phyloP scores from a whole-genome alignment of 2,329 filamentous ascomycete genomes.

The Aureobasidium lini region DNA sequence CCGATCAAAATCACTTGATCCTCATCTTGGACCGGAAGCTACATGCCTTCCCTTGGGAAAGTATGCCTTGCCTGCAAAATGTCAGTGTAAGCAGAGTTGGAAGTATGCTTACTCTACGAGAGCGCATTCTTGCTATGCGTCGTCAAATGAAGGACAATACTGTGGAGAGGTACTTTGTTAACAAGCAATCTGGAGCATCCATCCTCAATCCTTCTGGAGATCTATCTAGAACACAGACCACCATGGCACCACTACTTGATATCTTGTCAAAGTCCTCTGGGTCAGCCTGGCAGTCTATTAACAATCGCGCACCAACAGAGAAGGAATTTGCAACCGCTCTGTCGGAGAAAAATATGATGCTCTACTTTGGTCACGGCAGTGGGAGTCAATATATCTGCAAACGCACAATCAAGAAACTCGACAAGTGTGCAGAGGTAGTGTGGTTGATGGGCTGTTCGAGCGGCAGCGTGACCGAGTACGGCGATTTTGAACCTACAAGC shows the following conservation, averaged over 20 bases:
- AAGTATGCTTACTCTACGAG: conserved; percentile 72
- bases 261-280: conserved; percentile 21
- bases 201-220: conserved; percentile 88
- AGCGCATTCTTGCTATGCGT: conserved; percentile 58
- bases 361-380: conserved; percentile 96
- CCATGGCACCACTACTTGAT: conserved; percentile 61
- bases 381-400: conserved; percentile 90
- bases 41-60: conserved; percentile 94
- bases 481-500: conserved; percentile 84
- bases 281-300: conserved; percentile 58
- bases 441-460: conserved; percentile 95
- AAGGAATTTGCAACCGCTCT: conserved; percentile 66
- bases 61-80: conserved; percentile 73
- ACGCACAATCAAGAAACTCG: conserved; percentile 68
- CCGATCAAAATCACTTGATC: conserved; percentile 60
- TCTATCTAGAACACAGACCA: conserved; percentile 68
- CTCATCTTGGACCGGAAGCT: conserved; percentile 86
- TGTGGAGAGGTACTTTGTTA: conserved; percentile 38
- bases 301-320: conserved; percentile 65
- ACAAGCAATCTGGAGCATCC: conserved; percentile 55
- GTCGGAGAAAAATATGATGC: conserved; percentile 59
- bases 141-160: not conserved
- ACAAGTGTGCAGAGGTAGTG: conserved; percentile 39
- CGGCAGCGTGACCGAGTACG: conserved; percentile 69
- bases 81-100: conserved; percentile 80